Evolutionary conservation across 2,329 filamentous ascomycete species (phyloP).

Genomic region (Zymoseptoria passerinii): DNA sequence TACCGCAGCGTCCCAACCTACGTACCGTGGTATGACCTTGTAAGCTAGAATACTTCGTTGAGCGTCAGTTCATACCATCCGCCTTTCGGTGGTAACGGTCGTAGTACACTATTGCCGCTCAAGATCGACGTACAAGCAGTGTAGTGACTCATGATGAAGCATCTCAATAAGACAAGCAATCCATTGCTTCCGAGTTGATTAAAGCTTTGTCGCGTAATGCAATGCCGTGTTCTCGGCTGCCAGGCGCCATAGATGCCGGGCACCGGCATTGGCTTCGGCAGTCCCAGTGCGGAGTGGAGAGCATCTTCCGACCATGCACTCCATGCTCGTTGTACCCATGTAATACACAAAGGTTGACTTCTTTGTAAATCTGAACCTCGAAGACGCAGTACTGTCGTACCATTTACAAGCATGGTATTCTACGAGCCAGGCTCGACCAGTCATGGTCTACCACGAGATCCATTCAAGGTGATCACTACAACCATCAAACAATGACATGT

Average conservation of each 20-base stretch:
- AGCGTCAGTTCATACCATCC: no score
- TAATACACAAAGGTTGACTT: not conserved
- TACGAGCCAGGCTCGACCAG: slow-evolving; percentile 47
- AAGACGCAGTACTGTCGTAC: not conserved
- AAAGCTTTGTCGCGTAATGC: not conserved
- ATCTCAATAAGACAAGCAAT: no score
- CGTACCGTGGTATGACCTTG: no score
- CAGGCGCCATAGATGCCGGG: not conserved
- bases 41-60: no score
- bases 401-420: slow-evolving; percentile 33
- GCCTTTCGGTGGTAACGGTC: no score
- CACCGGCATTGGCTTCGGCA: not conserved
- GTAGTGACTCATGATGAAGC: no score
- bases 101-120: no score
- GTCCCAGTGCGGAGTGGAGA: not conserved
- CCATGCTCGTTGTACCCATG: not conserved
- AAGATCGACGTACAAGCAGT: no score
- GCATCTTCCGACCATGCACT: not conserved
- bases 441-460: slow-evolving; percentile 46
- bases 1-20: no score
- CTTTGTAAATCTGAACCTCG: not conserved
- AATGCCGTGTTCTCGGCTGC: not conserved
- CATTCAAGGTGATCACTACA: slow-evolving; percentile 42
- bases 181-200: no score
- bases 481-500: not conserved